Evolutionary conservation across 2,329 filamentous ascomycete species (phyloP), one percentile per base, ranked within the genome.

Genomic region (Ramichloridium luteum): DNA sequence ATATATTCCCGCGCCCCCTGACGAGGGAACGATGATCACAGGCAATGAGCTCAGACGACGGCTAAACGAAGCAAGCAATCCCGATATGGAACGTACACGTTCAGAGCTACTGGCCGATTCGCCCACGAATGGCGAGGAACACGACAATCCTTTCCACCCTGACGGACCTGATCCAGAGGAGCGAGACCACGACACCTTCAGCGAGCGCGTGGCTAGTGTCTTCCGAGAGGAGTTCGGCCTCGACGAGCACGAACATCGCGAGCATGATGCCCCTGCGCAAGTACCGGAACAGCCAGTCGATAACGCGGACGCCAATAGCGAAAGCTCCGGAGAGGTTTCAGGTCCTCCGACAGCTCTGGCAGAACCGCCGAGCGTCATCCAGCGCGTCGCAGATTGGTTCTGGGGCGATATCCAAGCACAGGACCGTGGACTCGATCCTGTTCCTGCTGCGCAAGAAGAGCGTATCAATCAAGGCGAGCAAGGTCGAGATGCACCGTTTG

Each of bases 381-480:
- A 62, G 18, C 46, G 49, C 12, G 32, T 60, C 1, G 41, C 58
- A 13, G 56, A 67, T 29, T 67, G 61, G 61, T 57, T 67, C 36
- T 67, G 62, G 56, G 62, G 57, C 6, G 64, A 64, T 32, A 56
- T 66, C 13, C 43, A 48, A 16, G 37, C 38, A 20, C 36, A 35
- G 4, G 40, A 38, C 18, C 20, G 20, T 23, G 36, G 37, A 4
- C 34, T 34, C 13, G 47, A 47, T 14, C 37, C 43, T 5, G 59
- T 70, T 35, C 56, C 55, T 30, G 57, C 50, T 11, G 61, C 57
- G 9, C 64, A 75, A 32, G 74, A 76, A 40, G 75, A 76, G 31
- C 69, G 71, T 13, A 62, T 72, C 37, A 66, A 77, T 20, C 66
- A 71, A 37, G 65, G 76, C 36, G 57, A 74, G 15, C 68, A 64